Evolutionary conservation across 2,329 filamentous ascomycete genomes (phyloP), one percentile per base, ranked within the genome.

Genomic region (Ophiobolus disseminans): DNA sequence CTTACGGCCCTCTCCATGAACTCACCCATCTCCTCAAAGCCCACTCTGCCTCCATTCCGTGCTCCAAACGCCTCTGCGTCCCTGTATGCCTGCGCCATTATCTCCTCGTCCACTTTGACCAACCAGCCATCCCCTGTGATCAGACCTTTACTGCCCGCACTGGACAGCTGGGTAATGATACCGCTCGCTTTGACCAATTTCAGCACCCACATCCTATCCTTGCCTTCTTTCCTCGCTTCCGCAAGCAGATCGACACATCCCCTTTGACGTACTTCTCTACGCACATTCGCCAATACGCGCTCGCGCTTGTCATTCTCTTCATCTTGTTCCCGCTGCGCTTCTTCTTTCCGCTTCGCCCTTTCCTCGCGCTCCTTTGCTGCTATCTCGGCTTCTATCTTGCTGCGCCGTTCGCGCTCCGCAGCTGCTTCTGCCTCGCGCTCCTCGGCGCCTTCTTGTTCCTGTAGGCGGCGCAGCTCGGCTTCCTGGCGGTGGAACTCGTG

Each of bases 401-500:
- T 70, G 2, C 79, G 65, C 38, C 75, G 63, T 45, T 72, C 70
- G 39, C 72, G 71, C 58, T 77, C 76, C 1, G 70, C 68, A 2
- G 68, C 70, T 3, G 76, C 56, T 9, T 66, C 67, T 4, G 73
- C 75, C 42, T 80, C 77, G 1, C 78, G 72, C 57, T 79, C 78
- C 16, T 74, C 74, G 0, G 72, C 72, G 4, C 72, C 74, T 35
- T 73, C 74, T 0, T 73, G 75, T 7, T 78, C 77, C 9, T 63
- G 63, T 1, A 73, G 66, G 0, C 77, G 69, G 16, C 78, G 74
- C 16, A 75, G 68, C 34, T 80, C 78, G 4, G 76, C 77, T 65
- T 80, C 76, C 11, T 75, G 72, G 2, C 77, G 69, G 51, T 75
- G 68, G 56, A 80, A 81, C 55, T 81, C 79, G 58, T 80, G 73